phyloP scores from a whole-genome alignment of 148 eudicot species.

The Rheum nobile region DNA sequence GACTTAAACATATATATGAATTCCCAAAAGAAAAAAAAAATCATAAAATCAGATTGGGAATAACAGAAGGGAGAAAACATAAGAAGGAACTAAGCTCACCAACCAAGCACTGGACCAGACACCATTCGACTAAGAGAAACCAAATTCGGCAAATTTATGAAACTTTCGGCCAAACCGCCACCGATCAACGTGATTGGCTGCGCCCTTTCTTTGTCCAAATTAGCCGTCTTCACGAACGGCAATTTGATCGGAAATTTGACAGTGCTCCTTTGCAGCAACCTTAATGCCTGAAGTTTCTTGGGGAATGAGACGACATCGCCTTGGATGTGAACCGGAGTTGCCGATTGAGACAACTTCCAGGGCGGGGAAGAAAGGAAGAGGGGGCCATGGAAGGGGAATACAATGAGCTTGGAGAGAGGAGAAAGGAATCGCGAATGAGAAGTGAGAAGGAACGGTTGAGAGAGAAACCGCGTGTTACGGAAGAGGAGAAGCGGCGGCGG shows the following conservation, averaged over 20 bases:
- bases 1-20: neutral
- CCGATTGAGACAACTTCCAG: conserved; percentile 67
- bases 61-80: neutral
- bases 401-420: conserved; percentile 24
- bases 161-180: conserved; percentile 28
- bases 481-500: conserved; percentile 10
- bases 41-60: too few species aligned
- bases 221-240: conserved; percentile 16
- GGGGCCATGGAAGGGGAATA: conserved; percentile 31
- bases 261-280: conserved; percentile 18
- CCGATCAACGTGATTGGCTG: conserved; percentile 8
- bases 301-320: conserved; percentile 39
- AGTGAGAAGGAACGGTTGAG: conserved; percentile 5
- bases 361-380: conserved; percentile 70
- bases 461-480: conserved; percentile 16
- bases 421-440: conserved; percentile 23
- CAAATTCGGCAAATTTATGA: conserved; percentile 64
- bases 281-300: conserved; percentile 23
- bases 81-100: conserved; percentile 28
- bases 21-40: neutral
- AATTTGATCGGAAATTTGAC: conserved; percentile 28
- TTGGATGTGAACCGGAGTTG: conserved; percentile 58
- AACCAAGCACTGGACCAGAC: conserved; percentile 83
- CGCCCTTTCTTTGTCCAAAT: conserved; percentile 13
- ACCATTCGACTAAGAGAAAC: conserved; percentile 54